Evolutionary conservation across 768 basidiomycete species (phyloP).

Genomic region (Termitomyces sp.): DNA sequence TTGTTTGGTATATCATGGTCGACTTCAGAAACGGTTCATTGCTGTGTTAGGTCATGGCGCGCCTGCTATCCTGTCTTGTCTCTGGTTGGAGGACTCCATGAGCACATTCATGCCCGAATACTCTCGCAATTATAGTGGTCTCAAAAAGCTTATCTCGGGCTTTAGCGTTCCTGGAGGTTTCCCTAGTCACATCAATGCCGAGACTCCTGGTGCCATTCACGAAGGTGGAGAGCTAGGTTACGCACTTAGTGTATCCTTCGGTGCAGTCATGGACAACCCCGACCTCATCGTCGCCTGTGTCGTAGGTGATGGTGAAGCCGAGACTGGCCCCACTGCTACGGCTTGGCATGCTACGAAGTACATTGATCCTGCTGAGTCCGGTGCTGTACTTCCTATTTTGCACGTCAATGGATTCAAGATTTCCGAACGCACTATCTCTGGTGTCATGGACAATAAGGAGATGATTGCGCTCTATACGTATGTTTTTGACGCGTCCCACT

Average conservation of each 20-base stretch:
- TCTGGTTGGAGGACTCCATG: conserved; percentile 83
- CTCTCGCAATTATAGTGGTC: conserved; percentile 51
- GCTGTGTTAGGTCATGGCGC: conserved; percentile 65
- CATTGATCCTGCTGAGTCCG: conserved; percentile 85
- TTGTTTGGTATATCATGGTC: conserved; percentile 3
- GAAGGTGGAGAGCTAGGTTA: conserved; percentile 93
- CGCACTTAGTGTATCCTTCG: conserved; percentile 81
- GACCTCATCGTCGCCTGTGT: conserved; percentile 78
- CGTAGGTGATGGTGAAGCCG: conserved; percentile 87
- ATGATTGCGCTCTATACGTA: conserved; percentile 71
- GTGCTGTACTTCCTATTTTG: conserved; percentile 88
- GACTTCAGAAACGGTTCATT: background rate
- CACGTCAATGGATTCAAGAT: conserved; percentile 91
- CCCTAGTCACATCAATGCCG: conserved; percentile 77
- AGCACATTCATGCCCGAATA: conserved; percentile 54
- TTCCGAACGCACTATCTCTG: conserved; percentile 84
- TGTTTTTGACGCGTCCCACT: conserved; percentile 14
- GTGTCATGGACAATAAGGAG: conserved; percentile 89
- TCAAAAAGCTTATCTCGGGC: conserved; percentile 62
- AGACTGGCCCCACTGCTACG: conserved; percentile 74
- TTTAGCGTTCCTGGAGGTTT: conserved; percentile 86
- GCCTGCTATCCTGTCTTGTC: conserved; percentile 79
- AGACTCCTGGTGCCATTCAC: conserved; percentile 88
- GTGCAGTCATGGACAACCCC: conserved; percentile 89
- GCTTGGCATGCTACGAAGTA: conserved; percentile 90